These are phyloP conservation scores for Diaporthe sp. DNA, from an alignment of 2,329 filamentous ascomycete species.

Conservation along the genomic window DNA sequence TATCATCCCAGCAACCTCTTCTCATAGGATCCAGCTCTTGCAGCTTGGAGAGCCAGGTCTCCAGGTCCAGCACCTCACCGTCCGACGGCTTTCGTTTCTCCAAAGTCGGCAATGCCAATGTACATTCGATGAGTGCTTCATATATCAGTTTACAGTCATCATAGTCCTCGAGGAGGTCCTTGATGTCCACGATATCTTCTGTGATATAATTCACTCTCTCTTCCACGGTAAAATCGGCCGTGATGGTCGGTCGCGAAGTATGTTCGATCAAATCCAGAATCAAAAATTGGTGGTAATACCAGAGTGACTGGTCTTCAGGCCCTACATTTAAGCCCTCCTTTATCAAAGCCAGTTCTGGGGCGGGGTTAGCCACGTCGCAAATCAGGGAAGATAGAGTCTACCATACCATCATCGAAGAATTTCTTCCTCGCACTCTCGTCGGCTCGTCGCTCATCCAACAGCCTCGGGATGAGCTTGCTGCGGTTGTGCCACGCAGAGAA, in stretches of 20 bases:
- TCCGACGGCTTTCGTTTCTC: conserved; percentile 57
- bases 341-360: conserved; percentile 78
- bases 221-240: conserved; percentile 70
- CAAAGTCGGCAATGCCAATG: conserved; percentile 69
- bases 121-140: conserved; percentile 85
- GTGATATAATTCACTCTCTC: conserved; percentile 77
- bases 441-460: conserved; percentile 80
- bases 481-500: conserved; percentile 98
- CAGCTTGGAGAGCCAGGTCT: conserved; percentile 74
- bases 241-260: conserved; percentile 68
- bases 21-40: conserved; percentile 81
- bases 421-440: conserved; percentile 71
- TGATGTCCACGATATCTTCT: conserved; percentile 81
- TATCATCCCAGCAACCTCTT: conserved; percentile 80
- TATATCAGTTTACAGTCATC: conserved; percentile 84
- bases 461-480: conserved; percentile 82
- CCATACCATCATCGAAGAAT: conserved; percentile 79
- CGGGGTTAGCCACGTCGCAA: conserved; percentile 11
- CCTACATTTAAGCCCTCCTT: conserved; percentile 87
- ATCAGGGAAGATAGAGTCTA: conserved; percentile 5
- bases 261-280: conserved; percentile 75
- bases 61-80: conserved; percentile 61
- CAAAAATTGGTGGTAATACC: conserved; percentile 96
- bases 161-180: conserved; percentile 73
- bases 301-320: conserved; percentile 94